Percentiles rank a stretch among this genome's conserved stretches.
Conservation (phyloP, 1,284 basidiomycete genomes). For the Bjerkandera adusta region DNA sequence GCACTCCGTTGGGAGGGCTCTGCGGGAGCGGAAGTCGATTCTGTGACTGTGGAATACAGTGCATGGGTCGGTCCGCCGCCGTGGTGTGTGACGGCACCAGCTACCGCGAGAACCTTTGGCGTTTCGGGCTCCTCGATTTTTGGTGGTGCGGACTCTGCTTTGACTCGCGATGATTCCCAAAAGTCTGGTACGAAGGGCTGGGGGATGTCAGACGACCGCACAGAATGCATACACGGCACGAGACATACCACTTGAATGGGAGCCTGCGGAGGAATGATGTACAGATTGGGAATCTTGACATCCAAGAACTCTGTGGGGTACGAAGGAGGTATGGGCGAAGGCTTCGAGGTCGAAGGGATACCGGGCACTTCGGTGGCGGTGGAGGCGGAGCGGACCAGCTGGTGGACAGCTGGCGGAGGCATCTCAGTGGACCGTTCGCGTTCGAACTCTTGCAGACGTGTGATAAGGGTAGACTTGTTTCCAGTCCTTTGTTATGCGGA, state of each 20-base stretch:
- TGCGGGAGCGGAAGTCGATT: constrained; percentile 14
- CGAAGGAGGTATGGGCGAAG: constrained; percentile 22
- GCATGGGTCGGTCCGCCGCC: constrained; percentile 67
- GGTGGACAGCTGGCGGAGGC: constrained; percentile 18
- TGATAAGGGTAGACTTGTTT: constrained; percentile 55
- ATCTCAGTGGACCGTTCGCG: constrained; percentile 24
- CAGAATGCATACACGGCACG: constrained; percentile 4
- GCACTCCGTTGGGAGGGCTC: constrained; percentile 17
- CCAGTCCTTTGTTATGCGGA: constrained; percentile 47
- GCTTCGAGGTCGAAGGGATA: constrained; percentile 24
- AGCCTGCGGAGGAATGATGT: constrained; percentile 38
- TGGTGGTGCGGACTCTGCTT: constrained; percentile 28
- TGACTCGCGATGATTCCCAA: constrained; percentile 56
- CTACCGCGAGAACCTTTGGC: constrained; percentile 75
- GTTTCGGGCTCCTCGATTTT: constrained; percentile 29
- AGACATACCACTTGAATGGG: constrained; percentile 60
- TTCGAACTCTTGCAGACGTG: constrained; percentile 53
- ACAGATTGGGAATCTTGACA: constrained; percentile 56
- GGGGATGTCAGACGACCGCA: constrained; percentile 9
- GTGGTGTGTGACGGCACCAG: constrained; percentile 60
- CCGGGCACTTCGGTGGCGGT: constrained; percentile 30
- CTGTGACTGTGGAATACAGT: too few relatives aligned
- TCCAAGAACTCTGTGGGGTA: constrained; percentile 38
- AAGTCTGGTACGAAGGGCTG: constrained; percentile 76
- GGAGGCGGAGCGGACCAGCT: constrained; percentile 21